Conservation (phyloP, 2,329 filamentous ascomycete genomes). For the Daldinia eschscholtzii region DNA sequence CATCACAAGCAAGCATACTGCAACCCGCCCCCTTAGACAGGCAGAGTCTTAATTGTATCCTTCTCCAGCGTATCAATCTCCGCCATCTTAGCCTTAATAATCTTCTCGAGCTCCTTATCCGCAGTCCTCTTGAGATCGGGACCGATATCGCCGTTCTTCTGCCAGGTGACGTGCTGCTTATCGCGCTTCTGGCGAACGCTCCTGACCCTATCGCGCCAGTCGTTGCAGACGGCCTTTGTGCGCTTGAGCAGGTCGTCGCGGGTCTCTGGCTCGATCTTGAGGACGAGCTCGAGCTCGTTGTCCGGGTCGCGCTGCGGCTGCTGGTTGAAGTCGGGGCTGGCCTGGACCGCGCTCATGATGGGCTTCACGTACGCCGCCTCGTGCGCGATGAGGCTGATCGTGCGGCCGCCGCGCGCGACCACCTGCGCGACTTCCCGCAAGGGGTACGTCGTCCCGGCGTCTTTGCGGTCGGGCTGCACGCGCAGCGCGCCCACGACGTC, state of each 20-base stretch:
- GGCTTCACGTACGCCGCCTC: slow-evolving; percentile 63
- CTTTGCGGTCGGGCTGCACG: slow-evolving; percentile 55
- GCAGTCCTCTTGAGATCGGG: slow-evolving; percentile 58
- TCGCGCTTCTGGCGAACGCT: slow-evolving; percentile 62
- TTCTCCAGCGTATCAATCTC: slow-evolving; percentile 65
- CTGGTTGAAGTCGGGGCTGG: slow-evolving; percentile 68
- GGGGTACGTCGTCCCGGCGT: slow-evolving; percentile 55
- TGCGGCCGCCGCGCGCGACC: slow-evolving; percentile 60
- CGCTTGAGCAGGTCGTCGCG: slow-evolving; percentile 61
- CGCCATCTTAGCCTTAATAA: slow-evolving; percentile 62
- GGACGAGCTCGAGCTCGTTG: slow-evolving; percentile 69
- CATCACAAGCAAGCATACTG: not conserved
- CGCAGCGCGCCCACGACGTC: slow-evolving; percentile 61
- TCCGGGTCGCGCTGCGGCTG: slow-evolving; percentile 70
- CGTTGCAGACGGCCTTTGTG: slow-evolving; percentile 61
- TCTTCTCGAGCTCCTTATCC: slow-evolving; percentile 61
- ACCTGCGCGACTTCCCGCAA: slow-evolving; percentile 69
- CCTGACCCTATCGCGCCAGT: slow-evolving; percentile 65
- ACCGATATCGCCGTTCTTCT: slow-evolving; percentile 58
- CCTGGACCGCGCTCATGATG: slow-evolving; percentile 68
- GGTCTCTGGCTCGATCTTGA: slow-evolving; percentile 66
- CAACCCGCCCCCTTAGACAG: not conserved
- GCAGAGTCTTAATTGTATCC: slow-evolving; percentile 56
- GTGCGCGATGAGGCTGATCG: slow-evolving; percentile 56
- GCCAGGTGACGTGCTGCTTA: slow-evolving; percentile 64